Evolutionary conservation across 1,139 yeast genomes (phyloP), one percentile per base, ranked within the genome.

Genomic region (Scheffersomyces stambukii): DNA sequence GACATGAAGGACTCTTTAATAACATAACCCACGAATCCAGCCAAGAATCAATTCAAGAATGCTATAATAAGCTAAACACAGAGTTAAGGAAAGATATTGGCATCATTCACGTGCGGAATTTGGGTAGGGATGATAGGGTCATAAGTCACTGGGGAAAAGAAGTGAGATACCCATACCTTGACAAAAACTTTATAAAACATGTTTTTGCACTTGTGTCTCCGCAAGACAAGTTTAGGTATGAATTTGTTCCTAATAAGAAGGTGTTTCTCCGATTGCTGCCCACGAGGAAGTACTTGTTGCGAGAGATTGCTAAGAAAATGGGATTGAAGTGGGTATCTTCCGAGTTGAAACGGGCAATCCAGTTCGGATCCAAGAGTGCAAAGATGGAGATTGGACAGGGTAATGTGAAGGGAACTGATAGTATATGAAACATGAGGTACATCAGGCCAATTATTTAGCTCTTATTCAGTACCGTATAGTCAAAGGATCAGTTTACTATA

Each of bases 281-380:
- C 4, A 60, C 57, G 1, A 63, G 94, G 30, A 91, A 91, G 50
- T 62, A 60, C 37, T 54, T 82, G 1, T 56, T 91, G 23, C 55
- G 99, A 29, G 56, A 63, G 28, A 48, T 85, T 12, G 96, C 96
- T 0, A 43, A 38, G 3, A 19, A 27, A 1, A 47, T 79, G 31
- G 75, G 74, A 0, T 53, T 89, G 23, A 52, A 42, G 0, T 71
- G 70, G 54, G 93, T 86, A 0, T 61, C 77, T 13, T 58, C 63
- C 19, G 97, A 91, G 48, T 75, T 81, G n/a, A 91, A 91, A 50
- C 64, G 98, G 28, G 99, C 99, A 0, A 88, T 91, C 37, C 98
- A 91, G 49, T 91, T 91, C 57, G 99, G 99, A 0, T 84, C 97
- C 1, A 78, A 83, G 42, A 82, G 95, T 48, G 98, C 99, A 2